Evolutionary conservation across 805 yeast genomes (phyloP), one percentile per base, ranked within the genome.

Genomic region (Limtongia smithiae): DNA sequence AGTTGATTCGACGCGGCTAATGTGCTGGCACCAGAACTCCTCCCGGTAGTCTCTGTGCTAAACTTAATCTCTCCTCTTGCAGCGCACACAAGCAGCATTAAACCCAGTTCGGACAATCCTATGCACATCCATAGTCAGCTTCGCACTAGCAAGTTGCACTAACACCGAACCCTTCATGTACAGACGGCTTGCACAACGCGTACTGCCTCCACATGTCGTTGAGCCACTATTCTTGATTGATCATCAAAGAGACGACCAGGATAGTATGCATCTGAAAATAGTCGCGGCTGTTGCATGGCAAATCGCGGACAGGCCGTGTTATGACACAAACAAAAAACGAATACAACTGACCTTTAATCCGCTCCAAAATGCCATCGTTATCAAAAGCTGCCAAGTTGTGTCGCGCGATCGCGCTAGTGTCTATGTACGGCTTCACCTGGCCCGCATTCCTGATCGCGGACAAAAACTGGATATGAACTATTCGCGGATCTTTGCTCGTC

Each of bases 31-130:
- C 11, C 6, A n/a, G 37, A 7, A 33, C 8, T 12, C 37, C 31
- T n/a, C n/a, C n/a, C n/a, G n/a, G n/a, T n/a, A n/a, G 33, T 21
- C 38, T 30, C 73, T 73, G 44, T 39, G 14, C 44, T 37, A 42
- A 40, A 38, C 58, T 81, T 84, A 42, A 78, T 71, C 21, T 79
- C 71, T 44, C 82, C 81, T 38, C 97, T 72, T 0, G 94, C 86
- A 0, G 90, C 83, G 37, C 88, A 79, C 4, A 90, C 79, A 12
- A 87, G 67, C 35, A 91, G 62, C 15, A 84, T 76, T 40, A 83
- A 63, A 60, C 91, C 97, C 27, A 86, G 63, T 50, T 83, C 83
- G 3, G 95, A 82, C 32, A 89, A 9, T 36, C 38, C 17, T 15
- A 36, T 21, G 8, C 38, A 5, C 38, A 17, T 11, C 24, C 38